A percentile compares a stretch with the other conserved stretches of the same genome.
Evolutionary conservation across 495 filamentous ascomycete genomes (phyloP).

Genomic region (Tuber borchii): DNA sequence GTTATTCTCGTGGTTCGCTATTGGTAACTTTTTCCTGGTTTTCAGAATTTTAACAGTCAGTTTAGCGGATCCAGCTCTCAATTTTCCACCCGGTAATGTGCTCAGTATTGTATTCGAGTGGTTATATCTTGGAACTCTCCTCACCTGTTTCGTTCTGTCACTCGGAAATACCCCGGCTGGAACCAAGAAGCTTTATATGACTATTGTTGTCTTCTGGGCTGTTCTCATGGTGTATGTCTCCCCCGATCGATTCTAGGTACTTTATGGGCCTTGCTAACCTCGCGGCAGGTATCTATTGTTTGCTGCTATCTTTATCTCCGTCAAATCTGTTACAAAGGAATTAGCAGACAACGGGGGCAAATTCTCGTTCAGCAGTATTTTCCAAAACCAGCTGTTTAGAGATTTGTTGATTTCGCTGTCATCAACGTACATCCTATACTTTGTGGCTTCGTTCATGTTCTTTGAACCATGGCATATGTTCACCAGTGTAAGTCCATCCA

Average conservation of each 20-base stretch:
- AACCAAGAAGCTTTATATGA: constrained; percentile 87
- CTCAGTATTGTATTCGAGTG: constrained; percentile 90
- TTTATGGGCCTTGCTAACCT: constrained; percentile 15
- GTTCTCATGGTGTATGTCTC: constrained; percentile 74
- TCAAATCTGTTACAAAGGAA: constrained; percentile 69
- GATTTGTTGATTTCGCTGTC: constrained; percentile 84
- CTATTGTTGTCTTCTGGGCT: constrained; percentile 95
- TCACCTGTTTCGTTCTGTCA: constrained; percentile 91
- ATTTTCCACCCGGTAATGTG: constrained; percentile 67
- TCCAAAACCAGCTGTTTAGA: constrained; percentile 84
- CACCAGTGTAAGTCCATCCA: constrained; percentile 53
- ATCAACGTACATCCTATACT: constrained; percentile 91
- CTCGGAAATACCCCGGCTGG: constrained; percentile 95
- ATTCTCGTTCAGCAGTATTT: constrained; percentile 64
- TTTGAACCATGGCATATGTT: constrained; percentile 99
- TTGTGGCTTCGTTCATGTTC: constrained; percentile 86
- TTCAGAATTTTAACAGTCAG: constrained; percentile 94
- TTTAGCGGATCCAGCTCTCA: constrained; percentile 58
- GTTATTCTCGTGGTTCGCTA: constrained; percentile 98
- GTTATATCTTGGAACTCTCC: constrained; percentile 84
- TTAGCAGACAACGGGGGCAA: constrained; percentile 47
- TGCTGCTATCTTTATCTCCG: constrained; percentile 90
- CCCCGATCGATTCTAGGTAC: not conserved
- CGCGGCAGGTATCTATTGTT: constrained; percentile 75
- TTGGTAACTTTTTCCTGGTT: constrained; percentile 98